Evolutionary conservation across 2,329 filamentous ascomycete species (phyloP), one percentile per base, ranked within the genome.

Genomic region (Scedosporium dehoogii): DNA sequence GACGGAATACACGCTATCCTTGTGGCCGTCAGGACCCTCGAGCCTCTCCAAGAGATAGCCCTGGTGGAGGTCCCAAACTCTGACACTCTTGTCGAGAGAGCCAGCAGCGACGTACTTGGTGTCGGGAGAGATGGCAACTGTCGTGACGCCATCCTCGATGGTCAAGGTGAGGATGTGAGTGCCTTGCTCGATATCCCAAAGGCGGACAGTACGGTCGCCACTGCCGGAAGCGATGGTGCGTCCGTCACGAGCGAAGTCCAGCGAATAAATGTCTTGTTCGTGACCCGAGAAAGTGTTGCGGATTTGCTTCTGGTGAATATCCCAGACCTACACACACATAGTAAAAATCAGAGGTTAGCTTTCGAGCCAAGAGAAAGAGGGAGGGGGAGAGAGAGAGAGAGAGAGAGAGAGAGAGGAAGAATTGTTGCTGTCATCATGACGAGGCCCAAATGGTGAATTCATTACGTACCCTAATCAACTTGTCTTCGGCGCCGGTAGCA

Each of bases 131-230:
- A 97, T 97, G 66, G 94, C 94, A 59, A 99, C 93, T 1, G 94
- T 97, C 2, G 93, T 97, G 48, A 97, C 94, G 60, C 94, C 94
- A 72, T 99, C 94, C 74, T 97, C 94, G 57, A 99, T 97, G 59
- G 86, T 90, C 59, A 97, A 84, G 7, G 89, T 93, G 65, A 96
- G 82, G 41, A 93, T 87, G 72, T 92, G 91, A 69, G 85, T 85
- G 67, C 89, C 89, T 64, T 87, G 85, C 70, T 96, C 89, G 65
- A 97, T 92, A 74, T 97, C 93, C 94, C 94, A 99, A 0, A 99
- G 85, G 63, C 93, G 89, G 62, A 97, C 94, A 16, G 92, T 97
- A 68, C 94, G 84, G 70, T 99, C 94, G 63, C 94, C 94, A 73
- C 91, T 96, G 57, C 94, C 94, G 6, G 94, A 97, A 5, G 93